Evolutionary conservation across 2,329 filamentous ascomycete genomes (phyloP).

Genomic region (Botrytis squamosa): DNA sequence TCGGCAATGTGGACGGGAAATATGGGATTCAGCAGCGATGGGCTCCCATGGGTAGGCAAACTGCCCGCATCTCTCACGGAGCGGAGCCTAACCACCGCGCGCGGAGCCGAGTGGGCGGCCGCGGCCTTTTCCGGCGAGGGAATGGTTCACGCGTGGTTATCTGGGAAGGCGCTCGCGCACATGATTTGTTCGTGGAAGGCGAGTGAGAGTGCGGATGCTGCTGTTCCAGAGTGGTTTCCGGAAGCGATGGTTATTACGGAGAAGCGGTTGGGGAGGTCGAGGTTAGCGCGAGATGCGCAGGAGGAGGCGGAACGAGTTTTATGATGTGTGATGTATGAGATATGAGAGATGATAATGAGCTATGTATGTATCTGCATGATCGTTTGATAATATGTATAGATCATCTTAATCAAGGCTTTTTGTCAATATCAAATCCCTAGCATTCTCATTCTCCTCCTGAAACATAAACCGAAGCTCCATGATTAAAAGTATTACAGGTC

Average conservation of each 20-base stretch:
- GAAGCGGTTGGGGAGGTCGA: background rate
- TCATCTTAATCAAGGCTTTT: background rate
- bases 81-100: background rate
- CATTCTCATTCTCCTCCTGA: background rate
- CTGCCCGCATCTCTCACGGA: background rate
- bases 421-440: background rate
- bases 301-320: background rate
- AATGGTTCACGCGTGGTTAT: conserved; percentile 36
- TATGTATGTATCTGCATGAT: background rate
- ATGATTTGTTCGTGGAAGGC: conserved; percentile 41
- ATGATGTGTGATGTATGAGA: background rate
- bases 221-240: conserved; percentile 10
- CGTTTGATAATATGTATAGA: background rate
- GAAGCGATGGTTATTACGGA: conserved; percentile 7
- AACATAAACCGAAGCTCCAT: background rate
- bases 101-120: conserved; percentile 2
- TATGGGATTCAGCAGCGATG: conserved; percentile 16
- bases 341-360: too few relatives aligned
- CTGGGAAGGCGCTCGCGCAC: conserved; percentile 43
- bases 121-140: conserved; percentile 12
- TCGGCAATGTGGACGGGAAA: conserved; percentile 35
- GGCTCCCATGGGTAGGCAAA: conserved; percentile 1
- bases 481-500: rapidly evolving
- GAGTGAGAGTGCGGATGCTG: conserved; percentile 38
- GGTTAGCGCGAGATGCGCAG: background rate